Percentiles rank a stretch among this genome's conserved stretches.
Evolutionary conservation across 2,329 filamentous ascomycete species (phyloP).

Genomic region (Sclerotinia sclerotiorum): DNA sequence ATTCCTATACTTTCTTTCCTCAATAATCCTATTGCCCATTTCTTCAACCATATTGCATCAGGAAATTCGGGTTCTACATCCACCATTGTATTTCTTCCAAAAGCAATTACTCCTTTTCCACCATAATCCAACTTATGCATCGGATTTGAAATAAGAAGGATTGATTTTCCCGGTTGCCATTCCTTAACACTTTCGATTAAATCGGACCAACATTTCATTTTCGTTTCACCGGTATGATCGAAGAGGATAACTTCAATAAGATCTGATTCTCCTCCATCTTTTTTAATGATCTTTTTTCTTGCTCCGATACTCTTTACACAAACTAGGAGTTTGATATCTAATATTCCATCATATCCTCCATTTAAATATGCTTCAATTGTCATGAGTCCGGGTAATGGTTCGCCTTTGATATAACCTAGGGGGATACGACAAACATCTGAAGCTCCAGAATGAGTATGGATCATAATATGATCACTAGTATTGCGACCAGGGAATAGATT

Average conservation of each 20-base stretch:
- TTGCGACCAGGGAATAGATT: slow-evolving; percentile 60
- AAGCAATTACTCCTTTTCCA: slow-evolving; percentile 38
- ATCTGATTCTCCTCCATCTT: slow-evolving; percentile 47
- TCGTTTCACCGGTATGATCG: slow-evolving; percentile 56
- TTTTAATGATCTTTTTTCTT: slow-evolving; percentile 51
- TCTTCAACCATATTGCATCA: slow-evolving; percentile 55
- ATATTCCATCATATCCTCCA: slow-evolving; percentile 52
- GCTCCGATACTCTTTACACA: slow-evolving; percentile 58
- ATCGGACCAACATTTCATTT: slow-evolving; percentile 56
- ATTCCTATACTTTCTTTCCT: slow-evolving; percentile 53
- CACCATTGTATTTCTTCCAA: slow-evolving; percentile 49
- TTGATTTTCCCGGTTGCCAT: slow-evolving; percentile 50
- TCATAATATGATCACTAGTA: slow-evolving; percentile 52
- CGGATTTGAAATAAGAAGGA: slow-evolving; percentile 49
- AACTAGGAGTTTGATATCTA: slow-evolving; percentile 53
- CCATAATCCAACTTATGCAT: slow-evolving; percentile 30
- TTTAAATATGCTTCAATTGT: slow-evolving; percentile 55
- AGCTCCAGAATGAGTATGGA: slow-evolving; percentile 51
- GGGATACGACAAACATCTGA: slow-evolving; percentile 49
- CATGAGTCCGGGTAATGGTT: slow-evolving; percentile 51
- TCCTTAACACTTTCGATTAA: slow-evolving; percentile 46
- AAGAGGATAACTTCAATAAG: slow-evolving; percentile 54
- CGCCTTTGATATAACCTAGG: slow-evolving; percentile 44
- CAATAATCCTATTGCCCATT: slow-evolving; percentile 48
- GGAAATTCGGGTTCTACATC: slow-evolving; percentile 55